Conservation (phyloP, 495 filamentous ascomycete genomes). For the Delitschia confertaspora region DNA sequence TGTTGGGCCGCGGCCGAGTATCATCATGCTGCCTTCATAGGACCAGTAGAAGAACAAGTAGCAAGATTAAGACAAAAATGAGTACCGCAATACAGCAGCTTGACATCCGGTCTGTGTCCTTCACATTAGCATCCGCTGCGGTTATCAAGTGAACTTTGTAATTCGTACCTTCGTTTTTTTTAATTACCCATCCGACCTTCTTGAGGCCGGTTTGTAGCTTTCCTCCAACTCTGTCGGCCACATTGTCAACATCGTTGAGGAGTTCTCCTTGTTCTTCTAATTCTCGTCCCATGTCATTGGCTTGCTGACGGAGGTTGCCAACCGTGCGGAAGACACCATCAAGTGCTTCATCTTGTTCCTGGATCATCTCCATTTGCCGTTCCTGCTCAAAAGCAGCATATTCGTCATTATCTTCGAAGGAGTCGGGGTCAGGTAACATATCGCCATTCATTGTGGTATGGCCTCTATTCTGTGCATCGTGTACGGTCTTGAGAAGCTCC, state of each 20-base stretch:
- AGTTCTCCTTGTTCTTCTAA: constrained; percentile 83
- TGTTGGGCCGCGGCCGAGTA: not conserved
- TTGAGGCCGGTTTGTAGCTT: constrained; percentile 78
- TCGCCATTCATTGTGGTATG: constrained; percentile 32
- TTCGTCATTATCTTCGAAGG: constrained; percentile 56
- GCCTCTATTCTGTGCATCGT: constrained; percentile 31
- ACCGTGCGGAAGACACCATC: constrained; percentile 91
- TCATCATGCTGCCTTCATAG: constrained; percentile 36
- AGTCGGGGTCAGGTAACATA: constrained; percentile 60
- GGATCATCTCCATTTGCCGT: constrained; percentile 82
- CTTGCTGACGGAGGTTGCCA: constrained; percentile 78
- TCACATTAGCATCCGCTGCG: constrained; percentile 10
- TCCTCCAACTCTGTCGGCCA: constrained; percentile 79
- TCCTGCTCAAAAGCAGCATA: constrained; percentile 87
- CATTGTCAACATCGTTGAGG: constrained; percentile 67
- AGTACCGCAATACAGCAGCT: constrained; percentile 85
- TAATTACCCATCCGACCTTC: constrained; percentile 72
- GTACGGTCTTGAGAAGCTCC: constrained; percentile 57
- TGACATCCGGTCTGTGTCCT: constrained; percentile 58
- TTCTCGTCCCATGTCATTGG: constrained; percentile 89
- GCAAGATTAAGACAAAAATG: constrained; percentile 73
- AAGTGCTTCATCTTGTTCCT: constrained; percentile 86
- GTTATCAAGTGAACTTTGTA: constrained; percentile 1
- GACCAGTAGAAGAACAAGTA: constrained; percentile 64
- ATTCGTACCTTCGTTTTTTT: constrained; percentile 78